phyloP scores from a whole-genome alignment of 2,329 filamentous ascomycete genomes.

The Nannizziopsis barbatae region DNA sequence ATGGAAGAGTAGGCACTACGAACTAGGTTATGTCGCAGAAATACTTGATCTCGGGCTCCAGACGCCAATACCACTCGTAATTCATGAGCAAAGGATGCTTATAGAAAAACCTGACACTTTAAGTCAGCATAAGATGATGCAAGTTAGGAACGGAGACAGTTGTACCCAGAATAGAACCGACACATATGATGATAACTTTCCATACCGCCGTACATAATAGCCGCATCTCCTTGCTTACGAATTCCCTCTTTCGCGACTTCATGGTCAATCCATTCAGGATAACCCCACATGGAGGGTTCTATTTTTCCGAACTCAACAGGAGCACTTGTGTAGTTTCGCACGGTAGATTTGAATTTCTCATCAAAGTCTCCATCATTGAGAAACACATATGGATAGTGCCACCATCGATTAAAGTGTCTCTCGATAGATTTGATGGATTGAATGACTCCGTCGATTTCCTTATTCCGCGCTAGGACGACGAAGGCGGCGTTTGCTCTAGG shows the following conservation, averaged over 20 bases:
- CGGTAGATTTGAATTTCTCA: slow-evolving; percentile 76
- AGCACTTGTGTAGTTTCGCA: slow-evolving; percentile 80
- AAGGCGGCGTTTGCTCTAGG: slow-evolving; percentile 89
- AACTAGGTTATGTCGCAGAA: slow-evolving; percentile 99
- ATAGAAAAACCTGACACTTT: slow-evolving; percentile 68
- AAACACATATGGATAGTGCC: slow-evolving; percentile 96
- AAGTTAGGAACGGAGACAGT: slow-evolving; percentile 14
- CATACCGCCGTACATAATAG: slow-evolving; percentile 98
- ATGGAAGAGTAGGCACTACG: slow-evolving; percentile 20
- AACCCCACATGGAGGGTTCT: slow-evolving; percentile 84
- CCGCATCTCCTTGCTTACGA: slow-evolving; percentile 86
- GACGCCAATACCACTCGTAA: slow-evolving; percentile 99
- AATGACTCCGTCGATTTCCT: slow-evolving; percentile 89
- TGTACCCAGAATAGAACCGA: slow-evolving; percentile 92
- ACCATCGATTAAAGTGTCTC: slow-evolving; percentile 98
- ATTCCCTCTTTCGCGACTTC: slow-evolving; percentile 94
- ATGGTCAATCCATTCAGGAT: slow-evolving; percentile 88
- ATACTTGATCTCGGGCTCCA: slow-evolving; percentile 99
- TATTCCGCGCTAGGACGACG: slow-evolving; percentile 88
- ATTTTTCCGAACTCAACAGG: slow-evolving; percentile 91
- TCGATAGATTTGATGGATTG: slow-evolving; percentile 97
- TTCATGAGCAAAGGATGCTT: slow-evolving; percentile 90
- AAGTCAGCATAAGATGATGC: slow-evolving; percentile 14
- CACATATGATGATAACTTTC: slow-evolving; percentile 99
- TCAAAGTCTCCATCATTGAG: slow-evolving; percentile 97